Evolutionary conservation across 495 filamentous ascomycete genomes (phyloP), one percentile per base, ranked within the genome.

Genomic region (Barbatosphaeria neglecta): DNA sequence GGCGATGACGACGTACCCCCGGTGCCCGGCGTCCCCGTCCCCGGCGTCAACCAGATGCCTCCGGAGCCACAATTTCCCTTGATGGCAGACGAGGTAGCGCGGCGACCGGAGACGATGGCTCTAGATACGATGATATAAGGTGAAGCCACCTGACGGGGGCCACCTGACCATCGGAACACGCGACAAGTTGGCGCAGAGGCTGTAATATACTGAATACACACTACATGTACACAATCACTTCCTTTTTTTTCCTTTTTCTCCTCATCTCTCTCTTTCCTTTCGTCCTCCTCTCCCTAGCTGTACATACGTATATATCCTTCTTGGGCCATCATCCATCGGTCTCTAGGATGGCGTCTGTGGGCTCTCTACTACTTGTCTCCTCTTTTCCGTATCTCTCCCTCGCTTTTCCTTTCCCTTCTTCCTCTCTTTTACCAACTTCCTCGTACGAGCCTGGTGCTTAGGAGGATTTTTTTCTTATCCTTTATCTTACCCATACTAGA

Each of bases 21-120:
- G 11, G 52, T 64, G 27, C 59, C 59, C 31, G 44, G 50, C 1
- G 15, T 53, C 10, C 47, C 48, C 6, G 53, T 63, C 17, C 59
- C 57, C 13, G 61, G 62, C 6, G 54, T 60, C 7, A 51, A 59
- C 37, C 56, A 58, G 31, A 56, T 61, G 40, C 64, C 64, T 10
- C 43, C 47, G 16, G 62, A 67, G 53, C 61, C 55, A 27, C 47
- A 40, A 0, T 63, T 56, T 23, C 43, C 46, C 6, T 49, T 66
- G 58, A 65, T 64, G 63, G 62, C 63, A 52, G 47, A 46, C 49
- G 64, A 64, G 52, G 46, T 43, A 40, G 57, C 62, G 15, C 48
- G 59, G 25, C 27, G 51, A 18, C 55, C 60, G 4, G 61, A 63
- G 41, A 41, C 39, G 20, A 41, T 41, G 31, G 2, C 22, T 6